Base-by-base conservation (phyloP, 1,284 basidiomycete species). In the Trichosporon sp. region DNA sequence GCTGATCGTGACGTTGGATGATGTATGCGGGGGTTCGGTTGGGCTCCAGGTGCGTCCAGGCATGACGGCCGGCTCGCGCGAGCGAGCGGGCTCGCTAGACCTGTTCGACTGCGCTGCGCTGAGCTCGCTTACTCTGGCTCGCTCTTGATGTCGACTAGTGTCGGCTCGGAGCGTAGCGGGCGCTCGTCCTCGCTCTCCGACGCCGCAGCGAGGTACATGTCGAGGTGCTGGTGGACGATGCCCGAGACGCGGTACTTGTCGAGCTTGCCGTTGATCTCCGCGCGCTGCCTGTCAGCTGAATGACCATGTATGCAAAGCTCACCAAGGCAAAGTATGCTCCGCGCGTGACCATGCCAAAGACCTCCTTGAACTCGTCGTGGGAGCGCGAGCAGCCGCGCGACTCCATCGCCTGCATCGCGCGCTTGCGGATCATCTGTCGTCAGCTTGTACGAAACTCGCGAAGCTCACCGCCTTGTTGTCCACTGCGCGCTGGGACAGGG, bases 261-360 rank as follows among this genome's bases (percentile, higher is more conserved):
- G 13, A 83, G 38, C 11, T 70, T 70, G n/a, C 18, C 62, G 1
- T 64, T 29, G 35, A 75, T 47, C 21, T 38, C 62, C 9, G 70
- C 42, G 32, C 70, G 62, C 70, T 71, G 65, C 7, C 4, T n/a
- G 68, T 71, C 64, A 71, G 70, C 58, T 25, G 1, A n/a, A n/a
- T n/a, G 11, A n/a, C 13, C 12, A 2, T 13, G n/a, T 6, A 2
- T 25, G 12, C 0, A 21, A 5, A 12, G 76, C 82, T 72, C 65
- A 83, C 82, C 63, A 83, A 75, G 1, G 78, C 80, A 73, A 83
- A 83, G 63, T 77, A 78, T 1, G 73, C 71, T 3, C 81, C 81
- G 68, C 78, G 80, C 29, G 77, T 81, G 3, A 75, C 73, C 60
- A 78, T 76, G 4, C 75, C 72, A 64, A 82, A 83, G 32, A 82